Percentiles rank a stretch among this genome's conserved stretches.
phyloP scores from a whole-genome alignment of 225 moss, liverwort and hornwort species.

The Physcomitrellopsis africana region DNA sequence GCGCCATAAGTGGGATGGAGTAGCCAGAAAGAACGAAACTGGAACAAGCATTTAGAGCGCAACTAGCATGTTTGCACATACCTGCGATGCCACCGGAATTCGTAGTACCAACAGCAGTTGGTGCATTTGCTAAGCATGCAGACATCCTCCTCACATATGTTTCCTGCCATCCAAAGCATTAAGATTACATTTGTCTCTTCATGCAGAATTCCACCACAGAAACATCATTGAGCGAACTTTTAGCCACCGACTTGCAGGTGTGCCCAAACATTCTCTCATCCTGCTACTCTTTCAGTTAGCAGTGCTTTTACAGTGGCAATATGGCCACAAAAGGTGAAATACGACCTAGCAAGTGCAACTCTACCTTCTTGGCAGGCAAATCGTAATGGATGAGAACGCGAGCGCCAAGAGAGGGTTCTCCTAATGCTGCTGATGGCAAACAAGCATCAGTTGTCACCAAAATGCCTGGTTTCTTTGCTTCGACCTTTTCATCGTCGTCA shows the following conservation, averaged over 20 bases:
- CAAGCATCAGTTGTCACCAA: slow-evolving; percentile 89
- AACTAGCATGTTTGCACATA: slow-evolving; percentile 13
- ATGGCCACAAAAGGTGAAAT: not conserved
- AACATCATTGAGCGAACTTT: not conserved
- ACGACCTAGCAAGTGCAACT: not conserved
- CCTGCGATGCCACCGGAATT: slow-evolving; percentile 53
- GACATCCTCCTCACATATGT: slow-evolving; percentile 74
- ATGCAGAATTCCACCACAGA: slow-evolving; percentile 1
- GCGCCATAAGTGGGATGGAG: too few species aligned
- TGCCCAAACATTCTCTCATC: not conserved
- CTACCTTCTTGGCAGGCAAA: slow-evolving; percentile 84
- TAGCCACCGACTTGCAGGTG: not conserved
- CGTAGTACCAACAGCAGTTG: slow-evolving; percentile 42
- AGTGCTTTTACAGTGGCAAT: not conserved
- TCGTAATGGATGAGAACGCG: slow-evolving; percentile 91
- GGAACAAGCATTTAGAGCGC: not conserved
- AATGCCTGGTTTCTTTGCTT: slow-evolving; percentile 59
- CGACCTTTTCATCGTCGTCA: slow-evolving; percentile 44
- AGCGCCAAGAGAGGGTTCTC: slow-evolving; percentile 72
- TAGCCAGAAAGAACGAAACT: too few species aligned
- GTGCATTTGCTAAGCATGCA: slow-evolving; percentile 75
- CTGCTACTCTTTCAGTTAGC: slow-evolving; percentile 7
- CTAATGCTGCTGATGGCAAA: slow-evolving; percentile 71
- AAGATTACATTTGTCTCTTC: slow-evolving; percentile 11
- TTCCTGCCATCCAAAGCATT: slow-evolving; percentile 58